phyloP scores from a whole-genome alignment of 768 basidiomycete genomes.

The Omphalotus guepiniiformis region DNA sequence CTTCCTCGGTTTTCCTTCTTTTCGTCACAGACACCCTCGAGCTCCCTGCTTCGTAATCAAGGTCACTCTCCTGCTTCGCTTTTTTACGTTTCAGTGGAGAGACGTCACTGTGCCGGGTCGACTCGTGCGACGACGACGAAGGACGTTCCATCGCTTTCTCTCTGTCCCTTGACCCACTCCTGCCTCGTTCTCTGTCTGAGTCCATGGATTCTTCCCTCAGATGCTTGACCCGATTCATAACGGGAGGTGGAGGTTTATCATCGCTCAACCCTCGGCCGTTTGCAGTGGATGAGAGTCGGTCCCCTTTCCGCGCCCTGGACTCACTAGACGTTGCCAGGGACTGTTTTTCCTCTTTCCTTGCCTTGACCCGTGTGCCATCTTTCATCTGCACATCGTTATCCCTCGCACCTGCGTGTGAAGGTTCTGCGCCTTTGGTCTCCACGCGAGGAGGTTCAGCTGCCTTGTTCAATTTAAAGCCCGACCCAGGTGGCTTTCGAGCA shows the following conservation, averaged over 20 bases:
- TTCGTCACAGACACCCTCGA: constrained; percentile 25
- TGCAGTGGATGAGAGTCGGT: constrained; percentile 1
- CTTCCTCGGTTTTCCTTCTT: constrained; percentile 39
- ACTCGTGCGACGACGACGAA: constrained; percentile 7
- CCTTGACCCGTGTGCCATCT: neutral
- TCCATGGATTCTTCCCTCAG: constrained; percentile 22
- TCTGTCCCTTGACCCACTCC: constrained; percentile 18
- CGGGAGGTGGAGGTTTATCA: neutral
- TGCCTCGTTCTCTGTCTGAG: constrained; percentile 21
- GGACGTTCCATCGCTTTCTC: constrained; percentile 18
- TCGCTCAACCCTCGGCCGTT: neutral
- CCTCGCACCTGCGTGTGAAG: neutral
- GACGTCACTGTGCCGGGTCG: neutral
- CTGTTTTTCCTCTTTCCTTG: neutral
- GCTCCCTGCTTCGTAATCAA: constrained; percentile 26
- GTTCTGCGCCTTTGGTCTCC: neutral
- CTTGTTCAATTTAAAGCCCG: constrained; percentile 40
- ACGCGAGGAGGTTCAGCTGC: constrained; percentile 12
- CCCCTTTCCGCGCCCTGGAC: neutral
- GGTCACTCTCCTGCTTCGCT: constrained; percentile 19
- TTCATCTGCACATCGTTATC: constrained; percentile 2
- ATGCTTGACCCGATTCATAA: constrained; percentile 17
- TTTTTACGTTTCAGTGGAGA: constrained; percentile 36
- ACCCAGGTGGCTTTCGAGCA: constrained; percentile 40
- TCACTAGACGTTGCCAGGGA: neutral